Base-by-base conservation (phyloP, 805 yeast species). In the Hanseniaspora lachancei region DNA sequence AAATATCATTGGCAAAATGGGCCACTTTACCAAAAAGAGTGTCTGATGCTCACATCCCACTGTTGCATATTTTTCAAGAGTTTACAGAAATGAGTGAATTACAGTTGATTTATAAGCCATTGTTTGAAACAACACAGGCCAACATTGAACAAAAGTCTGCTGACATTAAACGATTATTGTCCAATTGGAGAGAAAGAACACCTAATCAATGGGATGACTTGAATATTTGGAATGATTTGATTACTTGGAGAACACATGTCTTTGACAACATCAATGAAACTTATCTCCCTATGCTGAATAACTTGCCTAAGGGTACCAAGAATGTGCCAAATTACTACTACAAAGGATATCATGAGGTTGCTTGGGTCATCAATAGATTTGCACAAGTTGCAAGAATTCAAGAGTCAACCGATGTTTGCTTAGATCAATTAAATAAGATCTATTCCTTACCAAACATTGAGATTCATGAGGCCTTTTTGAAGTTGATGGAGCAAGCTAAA, bases 361-460 rank as follows among this genome's bases (percentile, higher is more conserved):
- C 98, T 0, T 95, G 98, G 97, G 96, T 93, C 8, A 91, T 93
- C 64, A 93, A 93, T 70, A 73, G 97, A 54, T 93, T 93, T 74
- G 98, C 99, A 0, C 98, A 93, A 71, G 97, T 95, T 55, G 97
- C 98, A 0, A 78, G 98, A 60, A 88, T 89, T 68, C 99, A 93
- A 68, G 83, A 86, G 60, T 86, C 93, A 95, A 86, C 96, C 1
- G 97, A 93, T 57, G 98, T 95, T 41, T 93, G 98, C 71, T 81
- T 91, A 60, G 85, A 81, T 60, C 97, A 93, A 66, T 73, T 93
- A 65, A 86, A 96, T 2, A 85, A 89, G 74, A 93, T 93, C 56
- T 93, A 93, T 70, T 91, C 95, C 2, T 73, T 93, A 60, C 99
- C 99, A 20, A 93, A 93, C 64, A 93, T 93, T 66, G 99, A 93